Base-by-base conservation (phyloP, 2,329 filamentous ascomycete species). In the Drechmeria coniospora region DNA sequence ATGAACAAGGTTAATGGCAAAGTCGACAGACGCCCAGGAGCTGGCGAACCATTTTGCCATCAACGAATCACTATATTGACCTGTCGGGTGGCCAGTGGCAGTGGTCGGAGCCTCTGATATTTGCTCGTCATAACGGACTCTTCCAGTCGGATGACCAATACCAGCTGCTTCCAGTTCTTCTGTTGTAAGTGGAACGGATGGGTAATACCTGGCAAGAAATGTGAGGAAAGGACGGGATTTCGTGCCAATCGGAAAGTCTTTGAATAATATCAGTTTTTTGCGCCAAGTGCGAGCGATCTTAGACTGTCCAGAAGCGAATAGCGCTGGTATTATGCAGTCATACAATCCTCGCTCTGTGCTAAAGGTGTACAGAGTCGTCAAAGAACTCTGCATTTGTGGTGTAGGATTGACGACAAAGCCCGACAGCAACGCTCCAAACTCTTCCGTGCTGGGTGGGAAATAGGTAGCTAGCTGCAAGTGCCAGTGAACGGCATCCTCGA, bases 1-100 rank as follows among this genome's bases (percentile, higher is more conserved):
- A 31, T 67, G 62, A 12, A 90, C 57, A 6, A 79, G 65, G 19
- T 68, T 68, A 30, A 92, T 70, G 15, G 82, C 71, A 37, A 77
- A 68, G 31, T 86, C 73, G 8, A 84, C 59, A 1, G 75, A 69
- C 14, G 90, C 65, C 49, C 80, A 79, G 12, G 56, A 56, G 32
- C 63, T 75, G 8, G 84, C 84, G 46, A 93, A 86, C 56, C 83
- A 73, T 36, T 75, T 69, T n/a, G 84, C 79, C 12, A 79, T 77
- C 17, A 92, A 76, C 36, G 73, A 40, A 26, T 53, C 50, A 23
- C 42, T 45, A 20, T 43, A 46, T 12, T 38, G 39, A 13, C 43
- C 37, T 31, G 34, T 38, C 14, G 31, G 17, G 17, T 22, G 15
- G 4, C 24, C 16, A 6, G 24, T 6, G 4, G 18, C 12, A 9